Conservation (phyloP, 129 eudicot species). For the Tagetes patula region DNA sequence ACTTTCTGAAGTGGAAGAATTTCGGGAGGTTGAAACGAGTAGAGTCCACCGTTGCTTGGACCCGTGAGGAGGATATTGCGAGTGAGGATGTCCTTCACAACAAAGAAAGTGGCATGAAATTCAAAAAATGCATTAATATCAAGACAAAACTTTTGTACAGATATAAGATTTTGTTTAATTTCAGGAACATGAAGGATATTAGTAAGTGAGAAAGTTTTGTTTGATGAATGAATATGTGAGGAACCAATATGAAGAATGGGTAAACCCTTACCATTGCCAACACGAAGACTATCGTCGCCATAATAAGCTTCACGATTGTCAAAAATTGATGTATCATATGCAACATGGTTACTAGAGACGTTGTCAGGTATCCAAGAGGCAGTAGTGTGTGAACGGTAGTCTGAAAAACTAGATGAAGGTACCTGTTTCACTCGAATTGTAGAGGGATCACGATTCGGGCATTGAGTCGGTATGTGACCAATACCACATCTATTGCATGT, state of each 20-base stretch:
- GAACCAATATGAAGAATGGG: neutral
- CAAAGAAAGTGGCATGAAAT: neutral
- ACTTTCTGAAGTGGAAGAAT: neutral
- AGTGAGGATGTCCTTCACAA: neutral
- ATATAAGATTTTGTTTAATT: no score
- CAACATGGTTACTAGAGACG: neutral
- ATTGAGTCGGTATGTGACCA: neutral
- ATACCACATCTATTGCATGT: neutral
- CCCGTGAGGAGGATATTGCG: neutral
- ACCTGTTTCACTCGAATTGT: neutral
- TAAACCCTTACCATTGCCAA: no score
- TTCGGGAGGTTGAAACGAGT: no score
- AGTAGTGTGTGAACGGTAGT: neutral
- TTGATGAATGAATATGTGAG: no score
- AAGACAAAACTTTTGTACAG: no score
- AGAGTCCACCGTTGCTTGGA: neutral
- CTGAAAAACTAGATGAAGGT: neutral
- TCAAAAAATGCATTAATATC: neutral
- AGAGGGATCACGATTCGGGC: neutral
- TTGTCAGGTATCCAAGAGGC: neutral
- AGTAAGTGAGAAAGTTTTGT: no score
- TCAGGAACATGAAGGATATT: no score
- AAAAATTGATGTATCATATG: neutral
- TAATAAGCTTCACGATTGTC: no score
- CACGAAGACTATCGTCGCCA: no score